phyloP scores from a whole-genome alignment of 2,329 filamentous ascomycete species.

The Pseudogymnoascus sp. region DNA sequence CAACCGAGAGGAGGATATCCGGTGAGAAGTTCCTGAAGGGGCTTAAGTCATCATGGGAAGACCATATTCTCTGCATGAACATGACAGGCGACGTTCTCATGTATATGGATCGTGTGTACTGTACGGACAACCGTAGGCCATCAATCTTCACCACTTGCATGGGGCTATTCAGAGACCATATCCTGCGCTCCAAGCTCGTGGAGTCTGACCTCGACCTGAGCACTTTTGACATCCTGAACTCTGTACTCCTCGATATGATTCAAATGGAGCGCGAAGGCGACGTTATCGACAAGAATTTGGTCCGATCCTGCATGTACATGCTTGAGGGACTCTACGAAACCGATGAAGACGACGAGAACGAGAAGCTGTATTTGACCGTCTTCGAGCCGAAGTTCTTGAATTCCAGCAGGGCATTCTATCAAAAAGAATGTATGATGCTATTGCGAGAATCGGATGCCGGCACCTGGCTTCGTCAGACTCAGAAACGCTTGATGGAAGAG shows the following conservation, averaged over 20 bases:
- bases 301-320: constrained; percentile 83
- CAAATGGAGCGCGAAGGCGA: constrained; percentile 89
- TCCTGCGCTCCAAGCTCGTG: constrained; percentile 57
- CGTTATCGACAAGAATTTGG: constrained; percentile 73
- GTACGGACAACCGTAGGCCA: constrained; percentile 63
- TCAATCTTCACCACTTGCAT: constrained; percentile 82
- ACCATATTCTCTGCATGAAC: constrained; percentile 87
- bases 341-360: constrained; percentile 66
- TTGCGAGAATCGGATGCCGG: constrained; percentile 74
- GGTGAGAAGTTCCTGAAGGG: constrained; percentile 78
- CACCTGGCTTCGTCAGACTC: constrained; percentile 72
- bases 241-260: constrained; percentile 83
- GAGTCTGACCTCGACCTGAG: constrained; percentile 38
- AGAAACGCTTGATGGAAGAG: constrained; percentile 72
- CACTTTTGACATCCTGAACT: constrained; percentile 71
- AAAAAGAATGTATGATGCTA: constrained; percentile 64
- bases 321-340: constrained; percentile 81
- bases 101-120: constrained; percentile 90
- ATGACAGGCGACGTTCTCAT: constrained; percentile 96
- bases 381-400: constrained; percentile 77
- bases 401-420: constrained; percentile 69
- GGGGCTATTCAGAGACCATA: constrained; percentile 79
- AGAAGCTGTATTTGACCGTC: constrained; percentile 74
- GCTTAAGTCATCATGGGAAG: constrained; percentile 73
- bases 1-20: constrained; percentile 69